Evolutionary conservation across 768 basidiomycete species (phyloP).

Genomic region (Sporobolomyces pararoseus): DNA sequence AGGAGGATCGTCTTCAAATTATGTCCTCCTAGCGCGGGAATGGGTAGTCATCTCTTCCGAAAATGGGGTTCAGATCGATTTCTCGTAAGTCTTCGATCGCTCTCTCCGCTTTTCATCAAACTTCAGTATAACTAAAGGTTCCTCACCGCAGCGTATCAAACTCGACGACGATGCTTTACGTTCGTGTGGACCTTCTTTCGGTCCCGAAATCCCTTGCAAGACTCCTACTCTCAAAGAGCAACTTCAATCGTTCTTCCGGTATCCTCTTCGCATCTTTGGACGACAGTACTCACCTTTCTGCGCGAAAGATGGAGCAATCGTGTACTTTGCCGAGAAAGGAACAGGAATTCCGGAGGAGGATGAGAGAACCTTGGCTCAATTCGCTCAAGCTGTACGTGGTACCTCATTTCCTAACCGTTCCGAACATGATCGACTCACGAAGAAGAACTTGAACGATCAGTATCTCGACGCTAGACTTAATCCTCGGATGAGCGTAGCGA

Average conservation of each 20-base stretch:
- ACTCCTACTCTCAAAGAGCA: not conserved
- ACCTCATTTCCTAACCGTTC: too few relatives aligned
- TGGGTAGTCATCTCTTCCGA: slow-evolving; percentile 16
- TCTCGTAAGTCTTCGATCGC: not conserved
- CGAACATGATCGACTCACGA: too few relatives aligned
- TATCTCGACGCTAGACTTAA: slow-evolving; percentile 30
- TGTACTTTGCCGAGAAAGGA: slow-evolving; percentile 31
- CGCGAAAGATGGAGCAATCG: slow-evolving; percentile 30
- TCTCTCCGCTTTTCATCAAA: not conserved
- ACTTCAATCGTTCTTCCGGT: slow-evolving; percentile 8
- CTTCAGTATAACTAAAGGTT: not conserved
- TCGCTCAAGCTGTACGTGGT: too few relatives aligned
- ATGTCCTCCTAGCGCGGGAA: slow-evolving; percentile 10
- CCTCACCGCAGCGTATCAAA: slow-evolving; percentile 19
- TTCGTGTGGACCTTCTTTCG: not conserved
- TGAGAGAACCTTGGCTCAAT: slow-evolving; percentile 8
- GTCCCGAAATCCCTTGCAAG: not conserved
- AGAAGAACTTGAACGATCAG: too few relatives aligned
- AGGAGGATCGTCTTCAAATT: slow-evolving; percentile 9
- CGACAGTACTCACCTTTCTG: slow-evolving; percentile 26
- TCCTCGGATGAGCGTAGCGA: slow-evolving; percentile 27
- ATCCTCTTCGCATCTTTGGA: slow-evolving; percentile 23
- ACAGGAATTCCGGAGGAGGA: slow-evolving; percentile 10
- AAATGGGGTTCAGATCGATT: slow-evolving; percentile 29
- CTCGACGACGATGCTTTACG: slow-evolving; percentile 20